Evolutionary conservation across 1,284 basidiomycete species (phyloP).

Genomic region (Ustilago cynodontis): DNA sequence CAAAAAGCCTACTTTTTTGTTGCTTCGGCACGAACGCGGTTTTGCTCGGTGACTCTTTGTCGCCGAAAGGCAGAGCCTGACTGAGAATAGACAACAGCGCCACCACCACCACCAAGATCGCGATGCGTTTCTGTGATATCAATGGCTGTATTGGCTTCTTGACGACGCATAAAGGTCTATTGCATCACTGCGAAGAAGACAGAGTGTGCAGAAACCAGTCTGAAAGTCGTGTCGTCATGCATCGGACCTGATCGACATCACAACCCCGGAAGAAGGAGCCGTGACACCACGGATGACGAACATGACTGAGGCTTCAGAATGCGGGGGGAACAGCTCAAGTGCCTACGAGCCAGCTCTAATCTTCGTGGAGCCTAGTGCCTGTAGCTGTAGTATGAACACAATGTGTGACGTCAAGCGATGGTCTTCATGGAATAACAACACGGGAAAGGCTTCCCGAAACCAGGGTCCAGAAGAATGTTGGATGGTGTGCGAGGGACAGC

Average conservation of each 20-base stretch:
- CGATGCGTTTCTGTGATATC: not conserved
- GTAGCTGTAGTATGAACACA: too few relatives aligned
- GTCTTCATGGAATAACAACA: not conserved
- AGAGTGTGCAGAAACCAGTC: not conserved
- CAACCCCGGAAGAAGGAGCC: not conserved
- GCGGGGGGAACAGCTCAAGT: not conserved
- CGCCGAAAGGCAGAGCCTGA: too few relatives aligned
- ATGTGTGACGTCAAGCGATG: constrained; percentile 5
- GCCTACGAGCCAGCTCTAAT: not conserved
- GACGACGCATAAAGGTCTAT: too few relatives aligned
- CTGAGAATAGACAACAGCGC: not conserved
- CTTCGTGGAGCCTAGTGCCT: too few relatives aligned
- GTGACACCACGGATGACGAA: too few relatives aligned
- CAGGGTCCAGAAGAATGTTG: not conserved
- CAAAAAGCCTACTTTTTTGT: not conserved
- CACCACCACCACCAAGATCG: not conserved
- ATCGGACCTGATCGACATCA: too few relatives aligned
- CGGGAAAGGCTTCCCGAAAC: not conserved
- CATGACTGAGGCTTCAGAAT: not conserved
- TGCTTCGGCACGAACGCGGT: too few relatives aligned
- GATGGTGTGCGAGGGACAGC: too few relatives aligned
- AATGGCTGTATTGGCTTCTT: not conserved
- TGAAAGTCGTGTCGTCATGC: constrained; percentile 3
- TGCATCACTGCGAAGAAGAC: not conserved
- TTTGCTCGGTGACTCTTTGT: not conserved